Evolutionary conservation across 2,329 filamentous ascomycete genomes (phyloP), one percentile per base, ranked within the genome.

Genomic region (Allantophomopsis cytisporea): DNA sequence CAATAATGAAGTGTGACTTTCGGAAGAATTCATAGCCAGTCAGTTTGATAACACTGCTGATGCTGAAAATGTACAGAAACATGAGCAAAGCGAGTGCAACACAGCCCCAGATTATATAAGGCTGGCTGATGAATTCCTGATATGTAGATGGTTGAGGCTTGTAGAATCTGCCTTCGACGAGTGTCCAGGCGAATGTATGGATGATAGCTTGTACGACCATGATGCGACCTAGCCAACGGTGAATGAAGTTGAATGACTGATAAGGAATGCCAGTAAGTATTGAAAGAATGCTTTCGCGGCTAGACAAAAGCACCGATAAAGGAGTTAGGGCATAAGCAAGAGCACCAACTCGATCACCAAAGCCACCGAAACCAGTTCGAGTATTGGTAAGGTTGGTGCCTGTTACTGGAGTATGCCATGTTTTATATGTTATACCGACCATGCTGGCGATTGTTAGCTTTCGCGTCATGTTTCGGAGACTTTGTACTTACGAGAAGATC

Each of bases 21-120:
- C 80, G 70, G 64, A 87, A 87, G 58, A 81, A 76, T 50, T 87
- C 83, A 55, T 88, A 85, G 2, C 83, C 83, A 0, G 79, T 84
- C 36, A 69, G 57, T 7, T 69, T 66, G 41, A 86, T 80, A 1
- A 67, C 76, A 54, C 64, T 66, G 11, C 65, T 57, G 1, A 65
- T 68, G 43, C 76, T 78, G 39, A 82, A 62, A 5, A 76, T 51
- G 42, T 76, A 71, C 2, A 86, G 57, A 12, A 82, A 56, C 0
- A 73, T 64, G 1, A 86, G 57, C 5, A 86, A 56, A 5, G 70
- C 61, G 61, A 83, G 73, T 7, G 81, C 82, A 2, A 83, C 72
- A 35, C 81, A 58, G 2, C 83, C 83, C 71, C 80, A 86, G 43
- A 85, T 67, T 41, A 83, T 80, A 56, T 87, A 88, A 4, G 64